Evolutionary conservation across 371 early-diverging fungal genomes (phyloP).

Genomic region (Catenaria anguillulae): DNA sequence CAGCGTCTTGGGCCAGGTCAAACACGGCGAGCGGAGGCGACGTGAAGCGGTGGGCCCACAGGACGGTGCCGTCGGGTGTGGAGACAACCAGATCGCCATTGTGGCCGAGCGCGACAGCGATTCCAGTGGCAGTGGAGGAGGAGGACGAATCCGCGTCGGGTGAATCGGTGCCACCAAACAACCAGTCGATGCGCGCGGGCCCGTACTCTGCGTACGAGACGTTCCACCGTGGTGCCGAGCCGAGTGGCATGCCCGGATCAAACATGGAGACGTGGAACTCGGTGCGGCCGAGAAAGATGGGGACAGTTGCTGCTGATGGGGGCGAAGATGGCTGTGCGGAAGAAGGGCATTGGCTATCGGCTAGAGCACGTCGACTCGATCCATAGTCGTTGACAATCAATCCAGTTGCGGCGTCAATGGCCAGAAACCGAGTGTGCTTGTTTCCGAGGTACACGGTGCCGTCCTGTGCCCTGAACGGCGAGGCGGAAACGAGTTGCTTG

Average conservation of each 20-base stretch:
- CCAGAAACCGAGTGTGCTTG: conserved; percentile 47
- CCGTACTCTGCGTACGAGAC: conserved; percentile 23
- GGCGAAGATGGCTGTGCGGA: too few relatives aligned
- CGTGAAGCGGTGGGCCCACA: conserved; percentile 11
- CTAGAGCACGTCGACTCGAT: too few relatives aligned
- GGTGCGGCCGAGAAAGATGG: conserved; percentile 7
- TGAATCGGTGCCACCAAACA: too few relatives aligned
- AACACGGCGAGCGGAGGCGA: conserved; percentile 22
- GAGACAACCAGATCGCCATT: neutral
- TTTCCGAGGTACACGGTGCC: conserved; percentile 48
- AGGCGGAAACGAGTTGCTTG: conserved; percentile 41
- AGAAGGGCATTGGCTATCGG: neutral
- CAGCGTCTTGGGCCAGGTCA: conserved; percentile 12
- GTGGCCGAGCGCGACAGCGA: neutral
- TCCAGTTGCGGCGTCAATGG: conserved; percentile 55
- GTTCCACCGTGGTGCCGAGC: too few relatives aligned
- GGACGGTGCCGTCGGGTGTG: neutral
- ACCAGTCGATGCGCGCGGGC: conserved; percentile 10
- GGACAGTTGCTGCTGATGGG: too few relatives aligned
- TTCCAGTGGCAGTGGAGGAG: neutral
- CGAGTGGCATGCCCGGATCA: too few relatives aligned
- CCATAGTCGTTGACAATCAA: too few relatives aligned
- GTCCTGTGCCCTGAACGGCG: conserved; percentile 41
- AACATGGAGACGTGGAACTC: conserved; percentile 3
- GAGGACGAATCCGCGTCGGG: too few relatives aligned